These are phyloP conservation scores for Durusdinium trenchii DNA, from an alignment of 73 alveolate species.

Conservation along the genomic window DNA sequence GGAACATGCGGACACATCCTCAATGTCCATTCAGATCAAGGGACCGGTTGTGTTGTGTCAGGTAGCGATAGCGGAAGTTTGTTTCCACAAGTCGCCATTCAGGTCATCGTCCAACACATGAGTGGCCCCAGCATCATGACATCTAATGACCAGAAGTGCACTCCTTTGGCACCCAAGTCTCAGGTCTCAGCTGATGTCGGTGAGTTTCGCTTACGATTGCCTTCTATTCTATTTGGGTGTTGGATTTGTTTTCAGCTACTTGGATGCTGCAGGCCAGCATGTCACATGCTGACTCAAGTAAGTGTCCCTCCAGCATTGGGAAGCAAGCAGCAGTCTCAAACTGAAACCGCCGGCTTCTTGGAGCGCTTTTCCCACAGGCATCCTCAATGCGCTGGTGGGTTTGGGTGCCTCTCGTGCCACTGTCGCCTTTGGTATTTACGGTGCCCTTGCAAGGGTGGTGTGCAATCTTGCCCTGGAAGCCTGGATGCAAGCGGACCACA, in stretches of 20 bases:
- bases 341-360: too few species aligned
- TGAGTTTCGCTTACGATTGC: neutral
- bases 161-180: too few species aligned
- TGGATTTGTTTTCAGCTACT: constrained; percentile 17
- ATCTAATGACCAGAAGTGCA: too few species aligned
- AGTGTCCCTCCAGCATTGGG: neutral
- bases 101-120: too few species aligned
- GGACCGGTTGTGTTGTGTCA: too few species aligned
- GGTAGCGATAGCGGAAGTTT: too few species aligned
- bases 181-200: neutral
- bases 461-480: neutral
- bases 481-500: too few species aligned
- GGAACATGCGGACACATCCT: too few species aligned
- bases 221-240: neutral
- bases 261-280: constrained; percentile 42
- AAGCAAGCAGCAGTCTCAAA: neutral
- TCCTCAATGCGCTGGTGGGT: constrained; percentile 2
- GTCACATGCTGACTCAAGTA: neutral
- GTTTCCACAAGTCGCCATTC: too few species aligned
- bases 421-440: constrained; percentile 5
- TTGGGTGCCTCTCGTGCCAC: constrained; percentile 34
- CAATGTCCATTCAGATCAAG: too few species aligned
- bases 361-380: neutral
- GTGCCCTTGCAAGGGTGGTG: neutral
- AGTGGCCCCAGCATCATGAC: too few species aligned